Evolutionary conservation across 176 grass and related monocot species (phyloP).

Genomic region (Zoysia pacifica): DNA sequence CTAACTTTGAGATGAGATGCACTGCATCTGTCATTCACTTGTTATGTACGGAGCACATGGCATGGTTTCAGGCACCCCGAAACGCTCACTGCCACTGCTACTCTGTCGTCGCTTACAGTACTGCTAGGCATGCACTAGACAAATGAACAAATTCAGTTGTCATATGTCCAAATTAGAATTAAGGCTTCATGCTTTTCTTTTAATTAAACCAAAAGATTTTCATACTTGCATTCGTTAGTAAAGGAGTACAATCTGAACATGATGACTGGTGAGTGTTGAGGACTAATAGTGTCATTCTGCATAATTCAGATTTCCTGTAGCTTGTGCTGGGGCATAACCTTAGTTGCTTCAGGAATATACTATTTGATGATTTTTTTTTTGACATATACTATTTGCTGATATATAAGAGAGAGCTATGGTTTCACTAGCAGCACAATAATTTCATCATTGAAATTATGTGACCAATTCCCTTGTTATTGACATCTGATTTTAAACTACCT

Average conservation of each 20-base stretch:
- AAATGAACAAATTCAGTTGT: neutral
- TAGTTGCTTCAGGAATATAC: neutral
- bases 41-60: conserved; percentile 19
- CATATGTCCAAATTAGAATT: neutral
- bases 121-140: neutral
- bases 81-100: conserved; percentile 7
- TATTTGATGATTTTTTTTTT: neutral
- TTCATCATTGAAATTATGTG: neutral
- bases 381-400: neutral
- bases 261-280: neutral
- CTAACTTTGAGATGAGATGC: conserved; percentile 37
- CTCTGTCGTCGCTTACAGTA: conserved; percentile 11
- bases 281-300: neutral
- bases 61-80: neutral
- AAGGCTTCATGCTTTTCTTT: no score
- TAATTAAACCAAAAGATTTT: no score
- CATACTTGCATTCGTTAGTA: neutral
- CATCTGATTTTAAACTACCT: neutral
- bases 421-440: neutral
- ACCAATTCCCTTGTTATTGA: neutral
- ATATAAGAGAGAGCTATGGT: neutral
- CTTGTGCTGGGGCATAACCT: neutral
- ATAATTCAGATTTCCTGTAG: neutral
- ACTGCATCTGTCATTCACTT: conserved; percentile 21
- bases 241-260: neutral